Evolutionary conservation across 352 stramenopile genomes (phyloP).

Genomic region (Pythium sukuiense): DNA sequence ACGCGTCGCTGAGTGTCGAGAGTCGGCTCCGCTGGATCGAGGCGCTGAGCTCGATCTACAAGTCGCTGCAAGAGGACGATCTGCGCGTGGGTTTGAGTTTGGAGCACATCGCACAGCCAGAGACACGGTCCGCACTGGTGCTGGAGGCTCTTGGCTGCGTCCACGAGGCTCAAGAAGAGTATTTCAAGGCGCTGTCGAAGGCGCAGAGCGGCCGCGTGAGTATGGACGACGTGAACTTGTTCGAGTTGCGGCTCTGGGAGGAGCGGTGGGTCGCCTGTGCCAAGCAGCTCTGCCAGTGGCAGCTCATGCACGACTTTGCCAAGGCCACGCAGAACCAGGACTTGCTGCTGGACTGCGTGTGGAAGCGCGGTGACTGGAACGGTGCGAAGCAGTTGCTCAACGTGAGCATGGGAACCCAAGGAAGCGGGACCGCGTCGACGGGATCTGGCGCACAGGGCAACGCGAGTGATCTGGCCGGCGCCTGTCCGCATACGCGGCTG

Average conservation of each 20-base stretch:
- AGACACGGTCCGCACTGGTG: slow-evolving; percentile 72
- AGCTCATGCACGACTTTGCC: slow-evolving; percentile 91
- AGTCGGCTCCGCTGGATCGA: slow-evolving; percentile 85
- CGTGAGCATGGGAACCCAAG: slow-evolving; percentile 20
- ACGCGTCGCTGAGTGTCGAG: slow-evolving; percentile 60
- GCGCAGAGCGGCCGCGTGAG: slow-evolving; percentile 67
- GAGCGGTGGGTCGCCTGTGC: slow-evolving; percentile 91
- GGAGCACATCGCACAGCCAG: slow-evolving; percentile 71
- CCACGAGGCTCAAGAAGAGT: slow-evolving; percentile 87
- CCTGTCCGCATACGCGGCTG: slow-evolving; percentile 74
- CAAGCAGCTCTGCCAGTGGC: slow-evolving; percentile 92
- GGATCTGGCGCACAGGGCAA: slow-evolving; percentile 55
- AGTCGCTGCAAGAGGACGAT: slow-evolving; percentile 85
- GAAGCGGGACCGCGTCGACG: slow-evolving; percentile 43
- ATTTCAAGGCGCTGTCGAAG: slow-evolving; percentile 82
- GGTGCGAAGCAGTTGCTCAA: slow-evolving; percentile 77
- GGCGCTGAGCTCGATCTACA: slow-evolving; percentile 83
- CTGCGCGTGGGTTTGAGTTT: slow-evolving; percentile 75
- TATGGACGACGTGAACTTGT: slow-evolving; percentile 82
- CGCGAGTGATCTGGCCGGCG: slow-evolving; percentile 19
- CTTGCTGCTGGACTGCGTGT: slow-evolving; percentile 90
- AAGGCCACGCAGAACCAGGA: slow-evolving; percentile 92
- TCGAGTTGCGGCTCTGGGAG: slow-evolving; percentile 87
- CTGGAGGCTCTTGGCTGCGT: slow-evolving; percentile 82
- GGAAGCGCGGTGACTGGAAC: slow-evolving; percentile 91